These are phyloP conservation scores for Hanseniaspora occidentalis DNA, from an alignment of 805 yeast species.

Conservation along the genomic window DNA sequence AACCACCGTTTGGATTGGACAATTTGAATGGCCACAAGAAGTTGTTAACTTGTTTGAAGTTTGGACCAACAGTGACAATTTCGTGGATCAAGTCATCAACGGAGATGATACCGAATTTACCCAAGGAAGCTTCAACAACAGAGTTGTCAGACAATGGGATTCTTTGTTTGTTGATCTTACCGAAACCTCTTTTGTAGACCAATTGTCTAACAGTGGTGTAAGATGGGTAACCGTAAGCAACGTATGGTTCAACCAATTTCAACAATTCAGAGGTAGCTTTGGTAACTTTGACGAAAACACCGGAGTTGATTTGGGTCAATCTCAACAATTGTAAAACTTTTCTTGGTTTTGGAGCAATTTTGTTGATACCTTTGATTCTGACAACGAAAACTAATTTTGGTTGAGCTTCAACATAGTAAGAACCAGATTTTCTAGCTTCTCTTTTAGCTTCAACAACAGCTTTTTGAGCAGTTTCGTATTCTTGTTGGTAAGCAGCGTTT, in stretches of 20 bases:
- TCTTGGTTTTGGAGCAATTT: constrained; percentile 98
- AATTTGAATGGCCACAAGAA: constrained; percentile 97
- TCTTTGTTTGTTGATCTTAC: constrained; percentile 95
- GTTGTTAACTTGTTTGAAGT: constrained; percentile 98
- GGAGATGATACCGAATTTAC: constrained; percentile 86
- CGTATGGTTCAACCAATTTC: constrained; percentile 91
- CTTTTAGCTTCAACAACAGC: constrained; percentile 79
- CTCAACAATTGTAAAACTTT: constrained; percentile 91
- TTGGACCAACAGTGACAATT: constrained; percentile 92
- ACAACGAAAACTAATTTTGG: constrained; percentile 87
- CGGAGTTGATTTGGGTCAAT: constrained; percentile 88
- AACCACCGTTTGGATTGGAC: constrained; percentile 95
- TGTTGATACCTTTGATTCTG: constrained; percentile 99
- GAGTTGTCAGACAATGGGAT: constrained; percentile 78
- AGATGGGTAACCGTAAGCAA: constrained; percentile 96
- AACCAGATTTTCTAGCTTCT: constrained; percentile 87
- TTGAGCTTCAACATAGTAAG: constrained; percentile 92
- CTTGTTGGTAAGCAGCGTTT: constrained; percentile 93
- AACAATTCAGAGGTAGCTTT: constrained; percentile 89
- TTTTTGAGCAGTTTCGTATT: constrained; percentile 87
- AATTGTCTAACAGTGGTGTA: constrained; percentile 84
- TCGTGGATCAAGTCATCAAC: constrained; percentile 93
- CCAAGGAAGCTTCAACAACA: constrained; percentile 76
- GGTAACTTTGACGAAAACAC: constrained; percentile 90
- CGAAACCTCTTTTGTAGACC: constrained; percentile 96